Percentiles rank a stretch among this genome's conserved stretches.
These are phyloP conservation scores for Pseudonitzschia multiseries DNA, from an alignment of 108 stramenopile species.

Conservation along the genomic window DNA sequence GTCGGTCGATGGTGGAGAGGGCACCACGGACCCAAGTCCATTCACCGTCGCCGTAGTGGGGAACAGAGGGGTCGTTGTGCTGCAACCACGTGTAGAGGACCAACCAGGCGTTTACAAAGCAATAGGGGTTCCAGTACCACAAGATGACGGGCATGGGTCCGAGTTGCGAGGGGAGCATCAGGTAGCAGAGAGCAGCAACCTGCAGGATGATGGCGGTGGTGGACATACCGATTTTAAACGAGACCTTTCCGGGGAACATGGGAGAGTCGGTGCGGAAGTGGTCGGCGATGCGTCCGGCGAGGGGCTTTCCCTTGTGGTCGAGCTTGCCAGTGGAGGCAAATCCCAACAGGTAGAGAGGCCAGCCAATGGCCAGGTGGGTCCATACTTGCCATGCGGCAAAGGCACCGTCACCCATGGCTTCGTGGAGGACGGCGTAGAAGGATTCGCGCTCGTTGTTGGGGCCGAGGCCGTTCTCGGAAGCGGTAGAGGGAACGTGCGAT, in stretches of 20 bases:
- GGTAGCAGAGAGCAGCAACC: constrained; percentile 43
- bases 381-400: constrained; percentile 91
- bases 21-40: constrained; percentile 99
- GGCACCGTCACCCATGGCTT: constrained; percentile 88
- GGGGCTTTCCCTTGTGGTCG: constrained; percentile 61
- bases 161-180: constrained; percentile 38
- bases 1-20: constrained; percentile 95
- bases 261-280: constrained; percentile 86
- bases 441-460: constrained; percentile 57
- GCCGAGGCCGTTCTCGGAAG: constrained; percentile 74
- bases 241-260: constrained; percentile 86
- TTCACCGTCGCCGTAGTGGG: constrained; percentile 93
- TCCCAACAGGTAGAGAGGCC: constrained; percentile 89
- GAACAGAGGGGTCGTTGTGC: constrained; percentile 97
- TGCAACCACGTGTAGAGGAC: constrained; percentile 99
- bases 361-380: constrained; percentile 83
- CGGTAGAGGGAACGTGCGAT: constrained; percentile 76
- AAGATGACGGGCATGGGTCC: constrained; percentile 80
- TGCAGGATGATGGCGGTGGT: constrained; percentile 72
- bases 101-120: constrained; percentile 93
- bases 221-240: constrained; percentile 78
- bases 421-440: constrained; percentile 79
- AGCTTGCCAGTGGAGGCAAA: constrained; percentile 80
- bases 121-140: constrained; percentile 95
- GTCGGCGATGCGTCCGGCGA: constrained; percentile 71